phyloP scores from a whole-genome alignment of 1,139 yeast genomes.

The Taphrina pruni region DNA sequence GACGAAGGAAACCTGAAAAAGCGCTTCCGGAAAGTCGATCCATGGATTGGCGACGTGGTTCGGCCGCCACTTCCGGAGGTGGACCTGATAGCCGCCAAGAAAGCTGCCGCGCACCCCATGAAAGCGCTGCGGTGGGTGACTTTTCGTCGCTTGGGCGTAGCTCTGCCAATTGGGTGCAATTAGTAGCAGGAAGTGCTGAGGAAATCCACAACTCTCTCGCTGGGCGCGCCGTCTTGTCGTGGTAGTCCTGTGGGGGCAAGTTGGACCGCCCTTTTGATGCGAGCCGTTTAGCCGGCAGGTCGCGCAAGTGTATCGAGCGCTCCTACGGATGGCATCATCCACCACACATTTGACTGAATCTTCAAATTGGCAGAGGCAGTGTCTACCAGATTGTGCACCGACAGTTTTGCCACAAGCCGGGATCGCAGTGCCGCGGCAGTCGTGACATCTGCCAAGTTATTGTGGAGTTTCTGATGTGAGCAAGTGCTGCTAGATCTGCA shows the following conservation, averaged over 20 bases:
- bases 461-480: neutral
- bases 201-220: neutral
- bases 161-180: no score
- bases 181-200: no score
- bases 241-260: neutral
- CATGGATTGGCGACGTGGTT: neutral
- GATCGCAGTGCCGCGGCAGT: neutral
- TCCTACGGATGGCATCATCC: neutral
- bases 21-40: neutral
- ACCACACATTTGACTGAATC: neutral
- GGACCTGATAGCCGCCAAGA: neutral
- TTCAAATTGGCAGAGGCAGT: no score
- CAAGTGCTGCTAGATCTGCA: neutral
- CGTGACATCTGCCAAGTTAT: neutral
- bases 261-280: neutral
- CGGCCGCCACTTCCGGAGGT: neutral
- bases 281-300: conserved; percentile 8
- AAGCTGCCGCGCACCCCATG: no score
- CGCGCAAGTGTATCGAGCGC: neutral
- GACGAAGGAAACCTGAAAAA: neutral
- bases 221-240: neutral
- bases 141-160: no score
- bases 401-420: neutral
- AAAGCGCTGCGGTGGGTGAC: no score
- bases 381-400: no score